Evolutionary conservation across 169 alveolate genomes (phyloP), one percentile per base, ranked within the genome.

Genomic region (Neospora caninum): DNA sequence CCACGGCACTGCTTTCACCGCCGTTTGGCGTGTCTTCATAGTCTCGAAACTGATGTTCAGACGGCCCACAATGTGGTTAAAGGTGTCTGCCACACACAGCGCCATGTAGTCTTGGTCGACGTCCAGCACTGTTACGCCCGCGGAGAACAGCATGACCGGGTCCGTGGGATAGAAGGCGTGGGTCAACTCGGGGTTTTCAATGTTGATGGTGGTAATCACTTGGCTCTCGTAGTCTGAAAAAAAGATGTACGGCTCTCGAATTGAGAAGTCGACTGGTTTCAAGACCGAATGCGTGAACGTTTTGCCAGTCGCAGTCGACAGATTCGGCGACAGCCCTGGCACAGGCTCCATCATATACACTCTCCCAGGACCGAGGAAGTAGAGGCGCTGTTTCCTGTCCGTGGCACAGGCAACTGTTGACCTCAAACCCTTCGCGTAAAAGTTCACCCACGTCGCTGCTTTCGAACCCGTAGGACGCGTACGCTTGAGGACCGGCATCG

Each of bases 131-230:
- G 86, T 86, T 39, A 93, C 84, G 53, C 95, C 95, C 29, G 93
- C 95, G 0, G 95, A 92, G 31, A 91, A 93, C 0, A 93, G 95
- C 87, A 93, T 87, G 7, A 91, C 89, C 41, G 95, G 95, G 42
- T 87, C 67, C 4, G 89, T 87, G 25, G 95, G 95, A 36, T 45
- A 91, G 91, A 84, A 73, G 41, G 67, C 53, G 38, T 67, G 54
- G 88, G 41, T 36, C 39, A 84, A 67, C 13, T 41, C n/a, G 16
- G 95, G 95, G 54, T 93, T 41, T 49, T 39, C 29, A 43, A 78
- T 25, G 39, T 73, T 87, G 49, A 93, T 58, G 7, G 91, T 38
- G 58, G 88, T 84, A 27, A 93, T 87, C 93, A 93, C 43, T 43
- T 84, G 95, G 22, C 93, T 93, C 13, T 88, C 93, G 78, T 84